Evolutionary conservation across 305 asterid genomes (phyloP).

Genomic region (Rubia balearica): DNA sequence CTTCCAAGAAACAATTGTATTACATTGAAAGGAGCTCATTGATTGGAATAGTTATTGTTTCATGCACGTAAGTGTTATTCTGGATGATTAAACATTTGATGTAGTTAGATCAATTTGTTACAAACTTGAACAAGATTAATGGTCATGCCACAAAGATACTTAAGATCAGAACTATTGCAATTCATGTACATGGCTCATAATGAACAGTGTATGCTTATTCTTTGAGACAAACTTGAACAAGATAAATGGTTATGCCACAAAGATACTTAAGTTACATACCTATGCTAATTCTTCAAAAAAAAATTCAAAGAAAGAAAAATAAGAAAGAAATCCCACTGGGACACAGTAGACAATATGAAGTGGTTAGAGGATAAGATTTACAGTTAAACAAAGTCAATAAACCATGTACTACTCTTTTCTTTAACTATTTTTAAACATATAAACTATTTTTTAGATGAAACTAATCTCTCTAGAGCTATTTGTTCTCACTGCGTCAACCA

Average conservation of each 20-base stretch:
- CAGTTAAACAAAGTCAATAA: background rate
- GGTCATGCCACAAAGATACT: no score
- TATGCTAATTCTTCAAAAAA: background rate
- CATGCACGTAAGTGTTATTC: no score
- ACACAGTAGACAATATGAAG: background rate
- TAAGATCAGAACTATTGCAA: no score
- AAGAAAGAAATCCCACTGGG: background rate
- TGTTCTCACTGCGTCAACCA: background rate
- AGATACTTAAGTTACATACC: background rate
- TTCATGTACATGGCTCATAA: no score
- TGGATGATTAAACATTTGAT: no score
- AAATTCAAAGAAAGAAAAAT: background rate
- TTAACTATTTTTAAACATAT: background rate
- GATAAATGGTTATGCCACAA: background rate
- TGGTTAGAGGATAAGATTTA: background rate
- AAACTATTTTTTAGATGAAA: background rate
- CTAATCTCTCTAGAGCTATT: background rate
- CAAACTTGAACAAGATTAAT: no score
- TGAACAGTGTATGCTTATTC: no score
- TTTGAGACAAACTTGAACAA: no score
- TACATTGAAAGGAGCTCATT: no score
- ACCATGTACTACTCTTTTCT: background rate
- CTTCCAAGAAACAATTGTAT: no score
- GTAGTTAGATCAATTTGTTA: no score
- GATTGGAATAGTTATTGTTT: no score